Conservation (phyloP, 306 rosid genomes). For the Macrotyloma uniflorum region DNA sequence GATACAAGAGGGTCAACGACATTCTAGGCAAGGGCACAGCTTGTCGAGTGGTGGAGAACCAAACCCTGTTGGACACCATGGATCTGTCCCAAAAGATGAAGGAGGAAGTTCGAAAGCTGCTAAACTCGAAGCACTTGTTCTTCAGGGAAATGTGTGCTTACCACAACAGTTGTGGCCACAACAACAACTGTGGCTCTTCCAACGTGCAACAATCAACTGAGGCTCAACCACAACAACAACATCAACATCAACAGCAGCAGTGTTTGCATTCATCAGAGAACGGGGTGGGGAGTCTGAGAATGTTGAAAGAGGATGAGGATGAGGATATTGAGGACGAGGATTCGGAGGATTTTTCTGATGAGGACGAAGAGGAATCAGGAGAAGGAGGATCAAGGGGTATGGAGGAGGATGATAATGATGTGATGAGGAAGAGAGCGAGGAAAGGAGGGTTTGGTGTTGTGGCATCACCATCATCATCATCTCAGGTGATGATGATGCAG, state of each 20-base stretch:
- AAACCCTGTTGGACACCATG: conserved; percentile 71
- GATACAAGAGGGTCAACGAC: conserved; percentile 92
- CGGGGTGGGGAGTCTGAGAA: conserved; percentile 43
- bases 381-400: conserved; percentile 54
- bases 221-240: conserved; percentile 31
- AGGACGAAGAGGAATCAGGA: conserved; percentile 61
- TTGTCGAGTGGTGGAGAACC: conserved; percentile 85
- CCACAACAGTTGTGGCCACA: conserved; percentile 83
- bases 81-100: conserved; percentile 70
- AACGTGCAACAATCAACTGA: conserved; percentile 43
- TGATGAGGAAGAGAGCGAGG: conserved; percentile 48
- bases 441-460: conserved; percentile 36
- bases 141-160: conserved; percentile 98
- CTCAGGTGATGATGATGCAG: conserved; percentile 49
- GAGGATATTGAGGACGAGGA: conserved; percentile 57
- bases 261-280: conserved; percentile 67
- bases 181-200: neutral
- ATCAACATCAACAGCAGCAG: conserved; percentile 19
- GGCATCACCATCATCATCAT: neutral
- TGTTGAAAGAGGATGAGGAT: conserved; percentile 62
- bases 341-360: conserved; percentile 59
- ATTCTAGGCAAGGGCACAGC: conserved; percentile 96
- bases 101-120: conserved; percentile 80
- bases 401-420: conserved; percentile 60
- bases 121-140: conserved; percentile 90